phyloP scores from a whole-genome alignment of 2,329 filamentous ascomycete species.

The Coleophoma eucalyptorum region DNA sequence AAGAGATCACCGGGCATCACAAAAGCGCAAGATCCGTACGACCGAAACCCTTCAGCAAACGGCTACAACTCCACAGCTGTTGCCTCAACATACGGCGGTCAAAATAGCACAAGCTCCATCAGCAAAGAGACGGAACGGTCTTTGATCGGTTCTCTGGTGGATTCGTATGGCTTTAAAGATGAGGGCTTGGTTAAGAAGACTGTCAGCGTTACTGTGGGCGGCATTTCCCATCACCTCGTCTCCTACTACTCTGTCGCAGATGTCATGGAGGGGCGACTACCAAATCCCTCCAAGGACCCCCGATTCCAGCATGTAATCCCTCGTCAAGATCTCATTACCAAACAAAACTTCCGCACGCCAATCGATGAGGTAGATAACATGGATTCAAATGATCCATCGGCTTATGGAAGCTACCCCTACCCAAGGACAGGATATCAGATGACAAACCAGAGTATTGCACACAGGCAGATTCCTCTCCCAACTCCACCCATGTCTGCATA shows the following conservation, averaged over 20 bases:
- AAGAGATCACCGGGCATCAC: constrained; percentile 30
- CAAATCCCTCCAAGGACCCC: constrained; percentile 52
- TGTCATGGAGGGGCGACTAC: constrained; percentile 54
- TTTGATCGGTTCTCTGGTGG: constrained; percentile 78
- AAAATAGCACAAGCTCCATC: constrained; percentile 12
- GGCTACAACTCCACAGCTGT: constrained; percentile 10
- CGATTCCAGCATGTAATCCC: constrained; percentile 47
- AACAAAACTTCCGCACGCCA: constrained; percentile 64
- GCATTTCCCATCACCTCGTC: constrained; percentile 78
- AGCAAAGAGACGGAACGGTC: constrained; percentile 26
- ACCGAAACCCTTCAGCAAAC: constrained; percentile 6
- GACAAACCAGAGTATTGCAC: constrained; percentile 24
- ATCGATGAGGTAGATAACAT: constrained; percentile 54
- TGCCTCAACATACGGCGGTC: constrained; percentile 12
- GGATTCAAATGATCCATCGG: constrained; percentile 22
- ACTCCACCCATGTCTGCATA: constrained; percentile 16
- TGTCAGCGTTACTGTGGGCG: constrained; percentile 73
- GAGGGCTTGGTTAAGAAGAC: constrained; percentile 89
- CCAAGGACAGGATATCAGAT: constrained; percentile 21
- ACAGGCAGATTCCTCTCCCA: constrained; percentile 22
- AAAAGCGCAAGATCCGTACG: constrained; percentile 18
- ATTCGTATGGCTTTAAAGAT: constrained; percentile 83
- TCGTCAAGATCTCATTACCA: constrained; percentile 52
- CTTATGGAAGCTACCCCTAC: constrained; percentile 19
- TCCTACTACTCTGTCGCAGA: constrained; percentile 86